phyloP scores from a whole-genome alignment of 1,284 basidiomycete species.

The Ganoderma lucidum region DNA sequence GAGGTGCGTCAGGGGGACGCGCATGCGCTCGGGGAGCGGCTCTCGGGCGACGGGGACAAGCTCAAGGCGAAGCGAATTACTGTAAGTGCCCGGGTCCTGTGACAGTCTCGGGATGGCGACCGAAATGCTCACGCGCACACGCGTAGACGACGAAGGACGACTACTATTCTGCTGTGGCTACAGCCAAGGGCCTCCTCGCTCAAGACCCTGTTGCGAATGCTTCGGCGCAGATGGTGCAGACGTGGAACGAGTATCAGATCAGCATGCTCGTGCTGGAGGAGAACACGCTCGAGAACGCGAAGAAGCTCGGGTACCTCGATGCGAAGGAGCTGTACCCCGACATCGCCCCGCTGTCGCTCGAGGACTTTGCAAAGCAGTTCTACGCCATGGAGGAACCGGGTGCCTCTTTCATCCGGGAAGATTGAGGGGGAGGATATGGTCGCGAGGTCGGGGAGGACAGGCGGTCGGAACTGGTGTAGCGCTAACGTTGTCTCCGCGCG shows the following conservation, averaged over 20 bases:
- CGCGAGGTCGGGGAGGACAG: neutral
- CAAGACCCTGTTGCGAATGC: constrained; percentile 4
- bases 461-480: too few species aligned
- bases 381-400: constrained; percentile 27
- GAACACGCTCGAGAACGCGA: constrained; percentile 34
- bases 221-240: neutral
- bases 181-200: constrained; percentile 7
- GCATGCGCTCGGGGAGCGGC: constrained; percentile 26
- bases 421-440: neutral
- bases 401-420: neutral
- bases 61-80: constrained; percentile 20
- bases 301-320: constrained; percentile 35
- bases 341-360: constrained; percentile 24
- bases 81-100: constrained; percentile 11
- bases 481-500: neutral
- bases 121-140: neutral
- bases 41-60: constrained; percentile 27
- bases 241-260: constrained; percentile 28
- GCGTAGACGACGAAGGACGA: constrained; percentile 25
- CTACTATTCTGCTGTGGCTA: constrained; percentile 7
- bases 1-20: constrained; percentile 32
- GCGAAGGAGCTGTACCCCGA: constrained; percentile 38
- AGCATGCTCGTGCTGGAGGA: constrained; percentile 34
- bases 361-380: constrained; percentile 32
- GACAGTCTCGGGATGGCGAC: too few species aligned